These are phyloP conservation scores for Lactifluus subvellereus DNA, from an alignment of 768 basidiomycete species.

Conservation along the genomic window DNA sequence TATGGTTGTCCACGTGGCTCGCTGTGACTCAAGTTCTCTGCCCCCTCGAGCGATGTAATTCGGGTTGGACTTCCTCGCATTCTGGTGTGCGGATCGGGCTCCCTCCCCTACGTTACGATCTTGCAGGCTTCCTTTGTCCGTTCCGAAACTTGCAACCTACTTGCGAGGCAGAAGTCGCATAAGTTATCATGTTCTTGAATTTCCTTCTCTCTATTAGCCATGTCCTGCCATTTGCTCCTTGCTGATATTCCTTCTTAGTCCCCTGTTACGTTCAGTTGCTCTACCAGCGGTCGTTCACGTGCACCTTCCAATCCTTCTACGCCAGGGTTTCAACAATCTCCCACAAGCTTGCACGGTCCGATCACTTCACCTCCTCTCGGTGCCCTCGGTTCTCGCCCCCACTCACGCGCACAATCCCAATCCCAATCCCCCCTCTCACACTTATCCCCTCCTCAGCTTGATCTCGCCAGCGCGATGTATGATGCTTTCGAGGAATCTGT, in stretches of 20 bases:
- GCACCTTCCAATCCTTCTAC: slow-evolving; percentile 66
- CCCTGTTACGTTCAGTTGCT: slow-evolving; percentile 41
- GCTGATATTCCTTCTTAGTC: slow-evolving; percentile 38
- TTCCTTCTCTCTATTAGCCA: not conserved
- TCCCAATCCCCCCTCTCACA: slow-evolving; percentile 37
- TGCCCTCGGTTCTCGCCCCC: slow-evolving; percentile 47
- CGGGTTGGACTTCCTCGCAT: not conserved
- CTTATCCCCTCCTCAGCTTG: slow-evolving; percentile 39
- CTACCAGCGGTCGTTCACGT: slow-evolving; percentile 45
- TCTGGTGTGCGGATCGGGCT: not conserved
- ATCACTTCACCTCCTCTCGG: slow-evolving; percentile 40
- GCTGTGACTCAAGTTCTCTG: not conserved
- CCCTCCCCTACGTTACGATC: no score
- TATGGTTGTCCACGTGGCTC: not conserved
- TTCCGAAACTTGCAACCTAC: not conserved
- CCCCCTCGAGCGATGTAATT: not conserved
- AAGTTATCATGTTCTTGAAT: not conserved
- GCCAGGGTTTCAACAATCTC: slow-evolving; percentile 32
- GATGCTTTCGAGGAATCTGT: slow-evolving; percentile 44
- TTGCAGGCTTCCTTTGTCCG: no score
- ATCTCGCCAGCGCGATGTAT: slow-evolving; percentile 32
- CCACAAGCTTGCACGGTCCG: slow-evolving; percentile 36
- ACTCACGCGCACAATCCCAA: slow-evolving; percentile 56
- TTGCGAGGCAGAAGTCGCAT: not conserved
- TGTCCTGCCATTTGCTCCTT: not conserved